Conservation (phyloP, 1,284 basidiomycete species). For the Pseudozyma sp. region DNA sequence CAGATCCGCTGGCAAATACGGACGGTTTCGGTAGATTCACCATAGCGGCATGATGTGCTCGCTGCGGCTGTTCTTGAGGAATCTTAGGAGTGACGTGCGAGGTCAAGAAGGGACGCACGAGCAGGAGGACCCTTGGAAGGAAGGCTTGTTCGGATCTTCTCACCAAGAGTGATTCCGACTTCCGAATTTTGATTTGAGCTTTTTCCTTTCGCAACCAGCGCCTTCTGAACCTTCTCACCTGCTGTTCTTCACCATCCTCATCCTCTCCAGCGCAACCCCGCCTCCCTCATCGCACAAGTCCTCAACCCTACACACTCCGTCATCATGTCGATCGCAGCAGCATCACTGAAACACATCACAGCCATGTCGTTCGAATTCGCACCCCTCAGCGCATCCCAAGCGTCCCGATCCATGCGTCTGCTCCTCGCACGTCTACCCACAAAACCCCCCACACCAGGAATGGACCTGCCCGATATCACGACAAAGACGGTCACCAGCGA, state of each 20-base stretch:
- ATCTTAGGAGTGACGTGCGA: no score
- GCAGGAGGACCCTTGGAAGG: constrained; percentile 1
- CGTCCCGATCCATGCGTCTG: constrained; percentile 40
- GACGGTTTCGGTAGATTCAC: constrained; percentile 15
- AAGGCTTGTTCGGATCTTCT: background rate
- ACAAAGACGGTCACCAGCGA: constrained; percentile 37
- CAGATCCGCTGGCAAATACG: background rate
- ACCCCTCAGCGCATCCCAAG: constrained; percentile 33
- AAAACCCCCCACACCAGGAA: constrained; percentile 33
- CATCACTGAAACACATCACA: constrained; percentile 51
- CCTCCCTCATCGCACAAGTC: background rate
- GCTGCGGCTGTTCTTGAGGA: background rate
- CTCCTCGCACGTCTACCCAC: constrained; percentile 38
- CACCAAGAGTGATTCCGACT: constrained; percentile 15
- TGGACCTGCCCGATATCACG: constrained; percentile 39
- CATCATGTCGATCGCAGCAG: constrained; percentile 42
- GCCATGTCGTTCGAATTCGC: constrained; percentile 41
- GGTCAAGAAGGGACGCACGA: background rate
- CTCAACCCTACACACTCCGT: background rate
- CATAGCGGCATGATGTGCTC: constrained; percentile 10
- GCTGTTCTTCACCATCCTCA: background rate
- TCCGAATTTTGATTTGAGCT: constrained; percentile 18
- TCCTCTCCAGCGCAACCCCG: background rate
- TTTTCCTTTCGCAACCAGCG: constrained; percentile 15
- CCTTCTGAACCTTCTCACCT: background rate